Evolutionary conservation across 2,329 filamentous ascomycete species (phyloP).

Genomic region (Bipolaris sorokiniana): DNA sequence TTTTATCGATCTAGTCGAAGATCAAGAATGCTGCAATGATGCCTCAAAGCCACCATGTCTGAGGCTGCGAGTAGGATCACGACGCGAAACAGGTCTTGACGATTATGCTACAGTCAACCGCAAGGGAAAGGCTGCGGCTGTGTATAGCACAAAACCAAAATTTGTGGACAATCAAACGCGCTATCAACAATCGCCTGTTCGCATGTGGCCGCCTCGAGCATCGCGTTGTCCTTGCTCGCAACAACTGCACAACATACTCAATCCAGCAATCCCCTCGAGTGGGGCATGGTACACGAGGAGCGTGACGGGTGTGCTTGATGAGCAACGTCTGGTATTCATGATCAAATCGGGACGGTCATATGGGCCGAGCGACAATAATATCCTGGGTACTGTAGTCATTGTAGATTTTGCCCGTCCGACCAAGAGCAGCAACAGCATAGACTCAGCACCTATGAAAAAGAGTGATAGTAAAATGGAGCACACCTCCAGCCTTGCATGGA

Average conservation of each 20-base stretch:
- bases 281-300: slow-evolving; percentile 12
- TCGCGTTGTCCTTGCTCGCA: slow-evolving; percentile 36
- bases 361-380: slow-evolving; percentile 23
- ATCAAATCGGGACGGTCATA: slow-evolving; percentile 33
- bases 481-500: neutral
- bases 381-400: slow-evolving; percentile 39
- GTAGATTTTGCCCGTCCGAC: slow-evolving; percentile 39
- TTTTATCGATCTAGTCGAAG: slow-evolving; percentile 66
- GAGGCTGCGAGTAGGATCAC: slow-evolving; percentile 59
- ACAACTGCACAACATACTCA: slow-evolving; percentile 42
- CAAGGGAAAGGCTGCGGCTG: slow-evolving; percentile 15
- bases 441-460: slow-evolving; percentile 3
- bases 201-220: slow-evolving; percentile 45
- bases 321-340: slow-evolving; percentile 45
- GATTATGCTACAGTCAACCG: neutral
- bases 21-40: slow-evolving; percentile 49
- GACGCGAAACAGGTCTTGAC: slow-evolving; percentile 45
- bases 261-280: slow-evolving; percentile 27
- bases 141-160: neutral
- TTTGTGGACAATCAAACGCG: slow-evolving; percentile 22
- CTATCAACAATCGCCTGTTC: slow-evolving; percentile 39
- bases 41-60: slow-evolving; percentile 47
- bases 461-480: slow-evolving; percentile 14
- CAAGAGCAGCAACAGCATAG: neutral
- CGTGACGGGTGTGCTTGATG: slow-evolving; percentile 41